These are phyloP conservation scores for Thamnidium elegans DNA, from an alignment of 192 early-diverging fungal species.

Conservation along the genomic window DNA sequence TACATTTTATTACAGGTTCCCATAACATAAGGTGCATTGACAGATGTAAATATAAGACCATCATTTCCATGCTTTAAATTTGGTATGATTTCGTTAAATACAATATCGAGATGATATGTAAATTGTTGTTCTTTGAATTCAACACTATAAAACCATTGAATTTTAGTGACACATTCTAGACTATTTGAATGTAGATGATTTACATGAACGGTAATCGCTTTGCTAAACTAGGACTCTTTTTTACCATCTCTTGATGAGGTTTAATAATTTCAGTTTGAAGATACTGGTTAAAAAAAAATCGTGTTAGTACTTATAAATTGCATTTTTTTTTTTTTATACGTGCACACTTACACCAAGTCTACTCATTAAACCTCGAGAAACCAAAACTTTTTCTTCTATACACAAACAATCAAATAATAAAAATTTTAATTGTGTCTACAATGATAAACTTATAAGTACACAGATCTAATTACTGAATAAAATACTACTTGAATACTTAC, in stretches of 20 bases:
- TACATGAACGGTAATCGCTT: conserved; percentile 55
- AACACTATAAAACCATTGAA: conserved; percentile 36
- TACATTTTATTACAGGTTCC: conserved; percentile 73
- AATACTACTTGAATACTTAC: conserved; percentile 22
- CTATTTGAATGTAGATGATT: neutral
- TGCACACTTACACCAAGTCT: conserved; percentile 65
- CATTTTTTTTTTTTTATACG: neutral
- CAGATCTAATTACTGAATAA: neutral
- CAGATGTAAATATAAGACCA: conserved; percentile 74
- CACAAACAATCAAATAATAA: conserved; percentile 76
- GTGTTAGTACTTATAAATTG: neutral
- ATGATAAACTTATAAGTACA: neutral
- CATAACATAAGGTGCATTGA: conserved; percentile 53
- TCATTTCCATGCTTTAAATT: conserved; percentile 65
- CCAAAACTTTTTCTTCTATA: conserved; percentile 52
- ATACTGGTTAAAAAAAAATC: conserved; percentile 43
- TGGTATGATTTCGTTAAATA: conserved; percentile 60
- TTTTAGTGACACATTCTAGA: too few relatives aligned
- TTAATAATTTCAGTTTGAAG: conserved; percentile 59
- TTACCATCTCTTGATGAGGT: conserved; percentile 57
- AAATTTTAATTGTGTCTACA: conserved; percentile 42
- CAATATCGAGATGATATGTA: conserved; percentile 57
- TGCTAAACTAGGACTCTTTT: conserved; percentile 34
- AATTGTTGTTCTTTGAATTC: conserved; percentile 65
- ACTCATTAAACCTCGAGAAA: conserved; percentile 54